These are phyloP conservation scores for Iodosphaeria phyllophila DNA, from an alignment of 2,329 filamentous ascomycete species.

Conservation along the genomic window DNA sequence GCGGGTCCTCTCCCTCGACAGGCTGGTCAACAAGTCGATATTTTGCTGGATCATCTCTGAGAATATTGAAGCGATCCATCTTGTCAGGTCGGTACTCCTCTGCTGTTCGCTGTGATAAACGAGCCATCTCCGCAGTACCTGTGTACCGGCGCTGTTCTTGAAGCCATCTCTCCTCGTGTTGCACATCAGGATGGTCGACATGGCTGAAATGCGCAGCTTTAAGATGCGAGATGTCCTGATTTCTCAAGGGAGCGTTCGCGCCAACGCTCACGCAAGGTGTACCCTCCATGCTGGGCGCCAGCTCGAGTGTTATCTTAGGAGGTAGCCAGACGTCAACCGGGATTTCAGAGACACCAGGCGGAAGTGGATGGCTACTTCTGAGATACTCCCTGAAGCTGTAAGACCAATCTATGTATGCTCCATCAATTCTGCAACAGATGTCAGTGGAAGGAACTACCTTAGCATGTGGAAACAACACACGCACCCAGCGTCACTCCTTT, in stretches of 20 bases:
- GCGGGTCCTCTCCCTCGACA: slow-evolving; percentile 8
- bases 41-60: slow-evolving; percentile 16
- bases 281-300: slow-evolving; percentile 9
- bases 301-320: slow-evolving; percentile 47
- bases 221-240: slow-evolving; percentile 5
- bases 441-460: neutral
- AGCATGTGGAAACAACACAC: slow-evolving; percentile 10
- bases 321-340: slow-evolving; percentile 56
- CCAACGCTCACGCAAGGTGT: too few relatives aligned
- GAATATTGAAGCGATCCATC: slow-evolving; percentile 17
- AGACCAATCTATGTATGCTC: slow-evolving; percentile 64
- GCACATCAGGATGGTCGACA: slow-evolving; percentile 6
- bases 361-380: slow-evolving; percentile 48
- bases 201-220: slow-evolving; percentile 13
- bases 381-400: slow-evolving; percentile 47
- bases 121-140: slow-evolving; percentile 7
- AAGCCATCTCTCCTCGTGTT: too few relatives aligned
- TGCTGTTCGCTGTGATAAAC: slow-evolving; percentile 8
- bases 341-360: slow-evolving; percentile 47
- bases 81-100: slow-evolving; percentile 6
- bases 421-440: slow-evolving; percentile 47
- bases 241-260: too few relatives aligned
- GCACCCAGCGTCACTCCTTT: slow-evolving; percentile 82
- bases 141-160: slow-evolving; percentile 7
- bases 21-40: slow-evolving; percentile 11